Evolutionary conservation across 2,329 filamentous ascomycete species (phyloP).

Genomic region (Niveomyces coronatus): DNA sequence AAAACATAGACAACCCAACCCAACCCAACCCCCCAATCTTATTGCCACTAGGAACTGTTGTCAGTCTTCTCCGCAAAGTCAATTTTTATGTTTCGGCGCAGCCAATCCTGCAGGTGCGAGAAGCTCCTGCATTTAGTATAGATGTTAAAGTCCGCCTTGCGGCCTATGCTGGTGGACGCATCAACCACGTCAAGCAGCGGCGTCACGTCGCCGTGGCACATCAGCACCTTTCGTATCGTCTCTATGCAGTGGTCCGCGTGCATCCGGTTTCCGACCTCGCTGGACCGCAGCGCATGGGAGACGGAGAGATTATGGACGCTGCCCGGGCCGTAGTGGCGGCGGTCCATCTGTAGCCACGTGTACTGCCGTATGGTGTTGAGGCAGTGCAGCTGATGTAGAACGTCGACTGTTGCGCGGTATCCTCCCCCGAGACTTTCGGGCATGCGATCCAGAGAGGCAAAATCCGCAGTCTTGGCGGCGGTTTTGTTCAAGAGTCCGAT

Average conservation of each 20-base stretch:
- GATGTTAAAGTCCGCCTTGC: background rate
- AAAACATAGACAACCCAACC: background rate
- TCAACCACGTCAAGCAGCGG: background rate
- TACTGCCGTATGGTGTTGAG: background rate
- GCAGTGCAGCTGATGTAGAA: background rate
- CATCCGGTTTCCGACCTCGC: background rate
- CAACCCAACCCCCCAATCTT: too few relatives aligned
- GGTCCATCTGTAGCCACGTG: background rate
- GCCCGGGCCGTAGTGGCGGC: background rate
- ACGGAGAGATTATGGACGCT: background rate
- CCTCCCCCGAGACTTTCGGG: background rate
- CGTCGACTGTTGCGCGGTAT: background rate
- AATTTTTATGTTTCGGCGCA: background rate
- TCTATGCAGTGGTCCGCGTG: background rate
- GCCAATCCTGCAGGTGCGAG: background rate
- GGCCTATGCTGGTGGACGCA: background rate
- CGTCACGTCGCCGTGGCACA: background rate
- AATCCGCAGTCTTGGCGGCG: background rate
- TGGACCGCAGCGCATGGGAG: background rate
- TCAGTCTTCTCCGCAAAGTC: background rate
- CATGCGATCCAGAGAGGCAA: background rate
- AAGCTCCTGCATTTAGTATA: background rate
- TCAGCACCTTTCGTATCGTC: background rate
- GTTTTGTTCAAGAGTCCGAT: background rate
- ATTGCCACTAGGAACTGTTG: background rate